Evolutionary conservation across 2,329 filamentous ascomycete species (phyloP), one percentile per base, ranked within the genome.

Genomic region (Magnaporthiopsis incrustans): DNA sequence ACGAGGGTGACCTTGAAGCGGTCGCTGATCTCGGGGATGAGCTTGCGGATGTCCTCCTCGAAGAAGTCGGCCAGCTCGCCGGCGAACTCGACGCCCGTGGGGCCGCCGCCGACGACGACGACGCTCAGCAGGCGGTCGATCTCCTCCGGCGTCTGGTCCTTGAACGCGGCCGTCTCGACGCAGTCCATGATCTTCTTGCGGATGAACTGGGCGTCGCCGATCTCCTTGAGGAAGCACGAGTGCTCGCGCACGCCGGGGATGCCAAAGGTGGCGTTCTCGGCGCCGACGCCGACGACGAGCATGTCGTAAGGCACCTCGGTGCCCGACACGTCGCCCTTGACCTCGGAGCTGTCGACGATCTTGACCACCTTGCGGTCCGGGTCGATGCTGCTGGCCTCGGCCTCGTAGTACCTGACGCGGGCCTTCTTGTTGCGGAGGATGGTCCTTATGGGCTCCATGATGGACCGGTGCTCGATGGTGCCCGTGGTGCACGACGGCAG

Each of bases 161-260:
- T 98, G 89, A 99, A 97, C 67, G 92, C 94, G 63, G 95, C 95
- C 50, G 94, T 97, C 81, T 99, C 95, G 71, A 97, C 93, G 77
- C 95, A 99, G 81, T 99, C 95, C 95, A 99, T 99, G 78, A 99
- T 97, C 79, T 92, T 92, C 84, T 94, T 97, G 74, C 95, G 92
- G 75, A 99, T 99, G 73, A 87, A 86, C 79, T 99, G 95, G 65
- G 95, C 95, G 76, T 99, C 96, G 69, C 85, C 87, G 74, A 99
- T 97, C 81, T 99, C 96, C 85, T 99, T 99, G 75, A 99, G 80
- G 85, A 99, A 99, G 81, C 93, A 97, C 71, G 91, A 94, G 82
- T 99, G 81, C 79, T 99, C 95, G 70, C 87, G 88, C 64, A 99
- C 95, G 77, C 95, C 95, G 64, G 92, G 92, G 72, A 99, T 98